Base-by-base conservation (phyloP, 306 rosid species). In the Hippophae tibetana region DNA sequence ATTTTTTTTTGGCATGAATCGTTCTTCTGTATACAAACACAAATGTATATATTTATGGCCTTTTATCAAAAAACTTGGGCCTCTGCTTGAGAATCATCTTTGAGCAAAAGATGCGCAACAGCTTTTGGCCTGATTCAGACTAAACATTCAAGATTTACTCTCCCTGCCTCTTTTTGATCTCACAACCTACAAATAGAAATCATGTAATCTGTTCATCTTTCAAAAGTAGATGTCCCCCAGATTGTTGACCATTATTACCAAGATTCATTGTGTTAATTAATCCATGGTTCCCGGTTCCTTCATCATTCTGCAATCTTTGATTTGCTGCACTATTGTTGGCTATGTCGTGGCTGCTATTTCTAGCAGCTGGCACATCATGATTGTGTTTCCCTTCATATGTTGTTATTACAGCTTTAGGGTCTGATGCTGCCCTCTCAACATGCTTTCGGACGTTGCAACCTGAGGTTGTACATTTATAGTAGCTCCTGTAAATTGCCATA, bases 321-420 rank as follows among this genome's bases (percentile, higher is more conserved):
- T 65, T 86, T 5, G 83, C 57, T 42, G 81, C 69, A 25, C 59
- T 74, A 43, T 61, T 78, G 73, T 64, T 79, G 49, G 81, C 83
- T 14, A 75, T 27, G 9, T 82, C 66, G 78, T 82, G 96, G 79
- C 89, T 83, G 73, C 75, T 72, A 43, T 58, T 74, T 79, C 69
- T 89, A 49, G 93, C 83, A 10, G 86, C 87, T 6, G 97, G 97
- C 11, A 89, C 87, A 13, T 89, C 84, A 62, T 89, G 97, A 47
- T 78, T 89, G 61, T 89, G 97, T 68, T 84, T 89, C 6, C 97
- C 95, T 72, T 89, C 97, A 3, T 89, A 89, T 18, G 97, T 84
- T 58, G 97, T 86, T 69, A 89, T 86, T 54, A 89, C 95, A 31
- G 93, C 97, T 78, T 86, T 89, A 7, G 81, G 87, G 71, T 89